A percentile compares a stretch with the other conserved stretches of the same genome.
Evolutionary conservation across 2,329 filamentous ascomycete genomes (phyloP).

Genomic region (Cyclaneusma minus): DNA sequence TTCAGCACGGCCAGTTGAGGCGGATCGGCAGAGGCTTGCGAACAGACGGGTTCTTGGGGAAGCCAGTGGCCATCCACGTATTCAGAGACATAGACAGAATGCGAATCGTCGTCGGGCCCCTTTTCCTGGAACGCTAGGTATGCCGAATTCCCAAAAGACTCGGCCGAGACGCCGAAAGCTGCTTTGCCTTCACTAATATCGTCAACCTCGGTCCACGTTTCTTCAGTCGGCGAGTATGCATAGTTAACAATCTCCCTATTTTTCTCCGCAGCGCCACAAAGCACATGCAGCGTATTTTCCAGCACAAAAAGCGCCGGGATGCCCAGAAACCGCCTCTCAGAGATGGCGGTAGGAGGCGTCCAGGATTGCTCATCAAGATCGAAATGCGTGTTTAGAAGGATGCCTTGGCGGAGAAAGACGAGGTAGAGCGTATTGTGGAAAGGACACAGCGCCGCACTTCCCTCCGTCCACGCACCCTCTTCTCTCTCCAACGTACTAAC

Average conservation of each 20-base stretch:
- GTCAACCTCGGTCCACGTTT: constrained; percentile 16
- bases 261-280: constrained; percentile 15
- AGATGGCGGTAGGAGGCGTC: constrained; percentile 10
- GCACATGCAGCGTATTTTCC: constrained; percentile 17
- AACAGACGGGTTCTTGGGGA: constrained; percentile 9
- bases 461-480: constrained; percentile 12
- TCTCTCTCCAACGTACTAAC: constrained; percentile 12
- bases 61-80: constrained; percentile 11
- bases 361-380: constrained; percentile 6
- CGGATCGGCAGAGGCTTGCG: constrained; percentile 9
- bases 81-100: constrained; percentile 10
- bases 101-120: constrained; percentile 9
- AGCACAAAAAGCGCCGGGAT: constrained; percentile 21
- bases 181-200: constrained; percentile 20
- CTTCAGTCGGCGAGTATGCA: constrained; percentile 15
- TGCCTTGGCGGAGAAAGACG: constrained; percentile 14
- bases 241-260: constrained; percentile 17
- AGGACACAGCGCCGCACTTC: constrained; percentile 17
- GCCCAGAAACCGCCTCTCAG: too few relatives aligned
- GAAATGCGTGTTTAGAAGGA: constrained; percentile 6
- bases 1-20: constrained; percentile 14
- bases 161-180: constrained; percentile 18
- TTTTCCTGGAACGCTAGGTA: constrained; percentile 16
- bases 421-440: constrained; percentile 22
- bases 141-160: constrained; percentile 18